These are phyloP conservation scores for Aspergillus ustus DNA, from an alignment of 2,329 filamentous ascomycete genomes.

Conservation along the genomic window DNA sequence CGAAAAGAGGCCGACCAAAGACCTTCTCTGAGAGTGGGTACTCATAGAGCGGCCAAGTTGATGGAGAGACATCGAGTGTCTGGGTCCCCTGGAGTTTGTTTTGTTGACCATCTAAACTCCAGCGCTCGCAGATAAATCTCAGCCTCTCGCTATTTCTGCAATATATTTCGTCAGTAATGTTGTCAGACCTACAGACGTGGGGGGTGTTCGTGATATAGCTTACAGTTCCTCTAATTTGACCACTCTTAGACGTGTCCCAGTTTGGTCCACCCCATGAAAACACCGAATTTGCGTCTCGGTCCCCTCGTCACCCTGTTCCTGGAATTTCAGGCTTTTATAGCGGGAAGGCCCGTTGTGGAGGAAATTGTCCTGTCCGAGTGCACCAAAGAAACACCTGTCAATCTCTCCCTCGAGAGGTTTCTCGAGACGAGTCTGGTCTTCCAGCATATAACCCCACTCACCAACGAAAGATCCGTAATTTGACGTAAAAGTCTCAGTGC, in stretches of 20 bases:
- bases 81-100: background rate
- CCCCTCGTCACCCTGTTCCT: background rate
- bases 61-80: background rate
- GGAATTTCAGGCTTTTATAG: too few species aligned
- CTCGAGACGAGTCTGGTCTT: too few species aligned
- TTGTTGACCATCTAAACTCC: background rate
- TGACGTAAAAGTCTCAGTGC: background rate
- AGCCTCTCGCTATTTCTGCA: too few species aligned
- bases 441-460: constrained; percentile 6
- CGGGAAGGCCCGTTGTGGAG: background rate
- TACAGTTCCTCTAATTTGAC: too few species aligned
- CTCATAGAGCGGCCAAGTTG: background rate
- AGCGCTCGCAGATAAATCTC: too few species aligned
- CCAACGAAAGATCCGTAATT: constrained; percentile 7
- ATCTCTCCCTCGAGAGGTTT: background rate
- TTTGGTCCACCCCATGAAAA: background rate
- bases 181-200: too few species aligned
- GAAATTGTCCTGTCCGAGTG: constrained; percentile 4
- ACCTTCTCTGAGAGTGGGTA: background rate
- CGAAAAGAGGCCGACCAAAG: too few species aligned
- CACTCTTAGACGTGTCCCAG: too few species aligned
- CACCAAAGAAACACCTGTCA: constrained; percentile 13
- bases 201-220: too few species aligned
- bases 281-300: background rate
- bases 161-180: too few species aligned